Evolutionary conservation across 176 grass and related monocot genomes (phyloP), one percentile per base, ranked within the genome.

Genomic region (barley (Hordeum vulgare)): DNA sequence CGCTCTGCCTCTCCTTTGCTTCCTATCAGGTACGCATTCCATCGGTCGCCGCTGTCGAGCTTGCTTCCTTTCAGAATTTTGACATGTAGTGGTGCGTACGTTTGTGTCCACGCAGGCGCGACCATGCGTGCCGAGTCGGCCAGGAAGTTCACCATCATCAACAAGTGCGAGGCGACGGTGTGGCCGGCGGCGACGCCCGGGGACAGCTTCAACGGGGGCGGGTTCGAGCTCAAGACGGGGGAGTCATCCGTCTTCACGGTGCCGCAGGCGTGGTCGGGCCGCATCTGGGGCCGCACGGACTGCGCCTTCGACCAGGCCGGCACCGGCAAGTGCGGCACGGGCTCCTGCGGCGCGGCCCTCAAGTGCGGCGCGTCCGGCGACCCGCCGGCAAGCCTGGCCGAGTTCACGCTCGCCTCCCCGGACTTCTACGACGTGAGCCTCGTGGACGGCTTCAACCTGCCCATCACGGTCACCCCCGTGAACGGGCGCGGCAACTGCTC

Each of bases 211-310:
- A 33, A 36, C 23, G 89, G 89, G 42, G 92, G 89, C 26, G 92
- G 92, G 14, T 91, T 94, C 62, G 34, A 60, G 42, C 86, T 94
- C 70, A 81, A 65, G 59, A 4, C 89, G 0, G 92, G 92, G 45
- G 80, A 94, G 79, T 94, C 92, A 7, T 24, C 61, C 29, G 78
- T 91, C 12, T 89, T 87, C 80, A 91, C 65, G 17, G 89, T 84
- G 40, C 81, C 84, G 4, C 72, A 70, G 1, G 81, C 51, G 4
- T 91, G 92, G 92, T 61, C 61, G 1, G 92, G 89, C 31, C 89
- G 92, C 60, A 89, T 94, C 76, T 94, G 92, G 92, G 92, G 89
- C 60, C 84, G 92, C 63, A 91, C 92, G 1, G 92, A 78, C 58
- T 94, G 92, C 80, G 45, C 51, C 73, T 94, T 94, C 77, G 77